These are phyloP conservation scores for Ustilago nuda DNA, from an alignment of 1,284 basidiomycete genomes.

Conservation along the genomic window DNA sequence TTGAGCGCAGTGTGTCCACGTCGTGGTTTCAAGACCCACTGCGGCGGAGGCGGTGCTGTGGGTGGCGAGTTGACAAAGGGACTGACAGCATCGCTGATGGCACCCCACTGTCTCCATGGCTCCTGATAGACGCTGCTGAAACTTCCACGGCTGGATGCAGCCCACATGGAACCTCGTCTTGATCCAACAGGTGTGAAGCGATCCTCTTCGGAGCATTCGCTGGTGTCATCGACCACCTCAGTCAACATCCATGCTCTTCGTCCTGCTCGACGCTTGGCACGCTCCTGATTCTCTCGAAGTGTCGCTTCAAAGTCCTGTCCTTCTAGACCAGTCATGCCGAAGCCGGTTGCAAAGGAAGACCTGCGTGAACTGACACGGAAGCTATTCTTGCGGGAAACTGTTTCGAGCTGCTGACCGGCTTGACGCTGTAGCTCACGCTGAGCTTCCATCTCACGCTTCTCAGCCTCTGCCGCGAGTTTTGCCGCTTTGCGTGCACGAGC, in stretches of 20 bases:
- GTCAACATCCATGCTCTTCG: slow-evolving; percentile 66
- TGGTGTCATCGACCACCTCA: slow-evolving; percentile 62
- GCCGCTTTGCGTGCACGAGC: slow-evolving; percentile 62
- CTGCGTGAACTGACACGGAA: slow-evolving; percentile 51
- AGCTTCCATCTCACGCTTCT: slow-evolving; percentile 49
- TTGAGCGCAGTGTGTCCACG: slow-evolving; percentile 96
- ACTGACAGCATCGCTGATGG: slow-evolving; percentile 48
- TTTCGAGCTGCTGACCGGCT: slow-evolving; percentile 25
- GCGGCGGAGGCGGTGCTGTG: slow-evolving; percentile 47
- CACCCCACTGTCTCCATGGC: slow-evolving; percentile 47
- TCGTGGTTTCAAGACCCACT: slow-evolving; percentile 83
- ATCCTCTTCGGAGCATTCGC: slow-evolving; percentile 60
- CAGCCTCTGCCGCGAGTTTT: slow-evolving; percentile 49
- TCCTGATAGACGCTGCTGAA: slow-evolving; percentile 53
- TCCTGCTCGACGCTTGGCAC: slow-evolving; percentile 54
- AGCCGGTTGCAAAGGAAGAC: slow-evolving; percentile 50
- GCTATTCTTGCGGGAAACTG: slow-evolving; percentile 50
- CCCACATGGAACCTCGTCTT: slow-evolving; percentile 56
- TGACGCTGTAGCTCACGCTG: slow-evolving; percentile 47
- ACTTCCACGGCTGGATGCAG: slow-evolving; percentile 43
- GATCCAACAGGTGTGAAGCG: slow-evolving; percentile 63
- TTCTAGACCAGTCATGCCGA: slow-evolving; percentile 53
- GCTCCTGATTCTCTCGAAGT: slow-evolving; percentile 64
- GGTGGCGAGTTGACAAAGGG: slow-evolving; percentile 45
- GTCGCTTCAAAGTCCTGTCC: slow-evolving; percentile 58